These are phyloP conservation scores for Suillus discolor DNA, from an alignment of 768 basidiomycete species.

Conservation along the genomic window DNA sequence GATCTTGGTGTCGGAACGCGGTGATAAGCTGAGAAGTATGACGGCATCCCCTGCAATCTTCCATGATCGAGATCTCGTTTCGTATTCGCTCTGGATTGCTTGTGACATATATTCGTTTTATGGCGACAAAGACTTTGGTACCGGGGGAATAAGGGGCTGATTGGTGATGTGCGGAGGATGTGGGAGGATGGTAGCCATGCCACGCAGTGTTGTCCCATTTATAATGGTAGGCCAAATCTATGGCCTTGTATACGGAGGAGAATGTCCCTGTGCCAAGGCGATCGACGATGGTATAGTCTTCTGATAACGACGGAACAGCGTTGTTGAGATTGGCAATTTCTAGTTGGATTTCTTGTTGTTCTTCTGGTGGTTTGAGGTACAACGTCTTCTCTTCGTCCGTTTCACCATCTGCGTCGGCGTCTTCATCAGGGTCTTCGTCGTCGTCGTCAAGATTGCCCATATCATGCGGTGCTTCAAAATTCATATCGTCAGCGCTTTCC, in stretches of 20 bases:
- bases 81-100: constrained; percentile 90
- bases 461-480: constrained; percentile 38
- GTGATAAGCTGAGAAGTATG: constrained; percentile 94
- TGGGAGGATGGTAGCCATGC: constrained; percentile 64
- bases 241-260: constrained; percentile 98
- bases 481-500: constrained; percentile 43
- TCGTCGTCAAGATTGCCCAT: constrained; percentile 32
- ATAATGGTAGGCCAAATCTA: constrained; percentile 74
- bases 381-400: constrained; percentile 67
- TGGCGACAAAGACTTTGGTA: constrained; percentile 78
- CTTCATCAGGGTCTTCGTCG: constrained; percentile 38
- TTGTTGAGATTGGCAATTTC: constrained; percentile 77
- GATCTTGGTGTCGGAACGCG: constrained; percentile 88
- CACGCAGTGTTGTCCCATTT: constrained; percentile 79
- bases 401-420: constrained; percentile 37
- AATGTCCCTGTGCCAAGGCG: constrained; percentile 97
- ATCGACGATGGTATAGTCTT: constrained; percentile 81
- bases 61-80: constrained; percentile 92
- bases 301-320: constrained; percentile 63
- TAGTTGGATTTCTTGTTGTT: constrained; percentile 69
- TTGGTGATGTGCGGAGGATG: constrained; percentile 70
- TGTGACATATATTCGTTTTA: constrained; percentile 97
- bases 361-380: constrained; percentile 57
- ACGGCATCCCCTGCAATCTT: constrained; percentile 79
- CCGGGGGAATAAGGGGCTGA: constrained; percentile 42